Conservation (phyloP, 1,284 basidiomycete species). For the Puccinia brachypodii region DNA sequence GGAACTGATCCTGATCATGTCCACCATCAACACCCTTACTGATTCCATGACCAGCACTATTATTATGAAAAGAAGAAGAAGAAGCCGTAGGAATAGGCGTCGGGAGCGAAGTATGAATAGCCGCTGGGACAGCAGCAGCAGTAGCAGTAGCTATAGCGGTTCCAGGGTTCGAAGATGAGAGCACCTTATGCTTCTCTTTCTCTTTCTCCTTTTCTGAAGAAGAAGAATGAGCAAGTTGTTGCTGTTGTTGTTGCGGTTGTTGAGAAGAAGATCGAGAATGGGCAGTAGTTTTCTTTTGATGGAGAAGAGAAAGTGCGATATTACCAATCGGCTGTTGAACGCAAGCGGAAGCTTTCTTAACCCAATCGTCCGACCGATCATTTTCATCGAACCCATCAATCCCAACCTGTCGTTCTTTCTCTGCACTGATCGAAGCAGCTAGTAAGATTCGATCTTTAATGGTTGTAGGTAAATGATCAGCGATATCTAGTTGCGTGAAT, state of each 20-base stretch:
- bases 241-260: background rate
- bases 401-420: background rate
- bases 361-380: slow-evolving; percentile 43
- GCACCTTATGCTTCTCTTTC: no score
- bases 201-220: background rate
- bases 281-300: background rate
- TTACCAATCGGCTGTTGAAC: no score
- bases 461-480: slow-evolving; percentile 60
- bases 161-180: background rate
- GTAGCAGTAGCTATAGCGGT: background rate
- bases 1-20: slow-evolving; percentile 40
- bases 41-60: no score
- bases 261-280: background rate
- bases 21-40: background rate
- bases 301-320: background rate
- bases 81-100: background rate
- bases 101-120: no score
- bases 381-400: slow-evolving; percentile 35
- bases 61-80: background rate
- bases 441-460: slow-evolving; percentile 16
- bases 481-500: slow-evolving; percentile 84
- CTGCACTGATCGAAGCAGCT: no score
- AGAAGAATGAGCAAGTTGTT: background rate
- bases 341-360: slow-evolving; percentile 37
- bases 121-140: no score